A percentile compares a stretch with the other conserved stretches of the same genome.
phyloP scores from a whole-genome alignment of 2,329 filamentous ascomycete genomes.

The Neurospora crassa region DNA sequence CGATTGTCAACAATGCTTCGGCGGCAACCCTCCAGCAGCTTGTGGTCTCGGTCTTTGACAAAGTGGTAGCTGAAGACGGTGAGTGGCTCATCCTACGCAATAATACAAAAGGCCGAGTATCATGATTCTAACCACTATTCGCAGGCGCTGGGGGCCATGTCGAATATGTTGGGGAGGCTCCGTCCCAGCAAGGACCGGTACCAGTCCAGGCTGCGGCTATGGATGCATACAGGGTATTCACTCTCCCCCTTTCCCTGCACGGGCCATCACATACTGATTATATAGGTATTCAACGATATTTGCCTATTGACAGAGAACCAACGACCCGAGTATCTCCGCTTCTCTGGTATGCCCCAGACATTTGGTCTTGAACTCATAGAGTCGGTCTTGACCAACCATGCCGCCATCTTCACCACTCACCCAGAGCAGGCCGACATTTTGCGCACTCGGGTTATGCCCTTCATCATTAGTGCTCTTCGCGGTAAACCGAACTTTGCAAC shows the following conservation, averaged over 20 bases:
- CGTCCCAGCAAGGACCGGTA: conserved; percentile 53
- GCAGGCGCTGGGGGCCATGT: conserved; percentile 38
- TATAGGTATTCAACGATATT: conserved; percentile 74
- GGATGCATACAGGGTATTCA: conserved; percentile 65
- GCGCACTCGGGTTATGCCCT: conserved; percentile 68
- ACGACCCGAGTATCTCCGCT: conserved; percentile 70
- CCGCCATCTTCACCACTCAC: conserved; percentile 67
- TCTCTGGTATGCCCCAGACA: conserved; percentile 67
- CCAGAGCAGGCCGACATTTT: conserved; percentile 74
- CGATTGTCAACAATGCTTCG: conserved; percentile 89
- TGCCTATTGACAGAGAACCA: conserved; percentile 81
- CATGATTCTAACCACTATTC: conserved; percentile 9
- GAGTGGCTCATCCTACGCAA: conserved; percentile 24
- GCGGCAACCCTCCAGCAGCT: conserved; percentile 94
- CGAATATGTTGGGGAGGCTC: conserved; percentile 56
- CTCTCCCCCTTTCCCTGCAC: conserved; percentile 7
- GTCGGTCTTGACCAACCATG: conserved; percentile 78
- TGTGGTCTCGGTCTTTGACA: conserved; percentile 86
- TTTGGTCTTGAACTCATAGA: conserved; percentile 90
- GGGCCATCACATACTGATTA: not conserved
- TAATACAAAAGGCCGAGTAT: not conserved
- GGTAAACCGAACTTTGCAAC: conserved; percentile 72
- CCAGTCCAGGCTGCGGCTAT: conserved; percentile 66
- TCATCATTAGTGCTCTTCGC: conserved; percentile 68
- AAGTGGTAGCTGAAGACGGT: conserved; percentile 76